A percentile compares a stretch with the other conserved stretches of the same genome.
Conservation (phyloP, 1,284 basidiomycete species). For the Boletus hoseneyae region DNA sequence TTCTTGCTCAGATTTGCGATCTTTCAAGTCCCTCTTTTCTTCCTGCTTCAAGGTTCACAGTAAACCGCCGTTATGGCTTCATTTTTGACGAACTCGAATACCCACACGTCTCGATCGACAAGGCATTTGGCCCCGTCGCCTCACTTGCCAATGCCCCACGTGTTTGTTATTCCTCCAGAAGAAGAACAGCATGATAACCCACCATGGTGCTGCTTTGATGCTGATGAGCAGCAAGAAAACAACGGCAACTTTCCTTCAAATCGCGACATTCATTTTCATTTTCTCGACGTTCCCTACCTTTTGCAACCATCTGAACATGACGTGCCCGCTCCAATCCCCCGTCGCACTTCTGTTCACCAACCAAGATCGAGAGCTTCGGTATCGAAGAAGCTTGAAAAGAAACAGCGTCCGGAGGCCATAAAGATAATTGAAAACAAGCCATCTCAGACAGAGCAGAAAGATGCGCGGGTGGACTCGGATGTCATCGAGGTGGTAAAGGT, state of each 20-base stretch:
- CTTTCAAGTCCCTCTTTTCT: conserved; percentile 21
- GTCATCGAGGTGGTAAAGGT: conserved; percentile 69
- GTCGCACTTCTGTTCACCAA: conserved; percentile 16
- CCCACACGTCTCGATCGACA: conserved; percentile 13
- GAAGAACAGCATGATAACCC: conserved; percentile 57
- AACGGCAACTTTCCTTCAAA: conserved; percentile 30
- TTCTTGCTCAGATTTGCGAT: not conserved
- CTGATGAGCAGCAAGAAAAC: conserved; percentile 36
- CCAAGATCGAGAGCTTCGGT: conserved; percentile 24
- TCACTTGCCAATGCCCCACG: conserved; percentile 49
- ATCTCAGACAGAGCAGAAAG: conserved; percentile 25
- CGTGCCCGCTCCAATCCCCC: conserved; percentile 19
- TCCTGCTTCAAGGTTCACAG: not conserved
- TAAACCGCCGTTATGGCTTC: conserved; percentile 16
- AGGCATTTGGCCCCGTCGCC: conserved; percentile 8
- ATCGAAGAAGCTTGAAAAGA: conserved; percentile 33
- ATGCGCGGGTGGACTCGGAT: conserved; percentile 39
- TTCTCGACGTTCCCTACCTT: conserved; percentile 40
- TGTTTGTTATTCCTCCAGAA: conserved; percentile 68
- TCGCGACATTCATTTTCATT: conserved; percentile 42
- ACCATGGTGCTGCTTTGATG: conserved; percentile 66
- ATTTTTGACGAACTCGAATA: conserved; percentile 11
- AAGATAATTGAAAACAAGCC: conserved; percentile 23
- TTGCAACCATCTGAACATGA: conserved; percentile 20
- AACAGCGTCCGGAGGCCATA: conserved; percentile 28